Evolutionary conservation across 768 basidiomycete species (phyloP), one percentile per base, ranked within the genome.

Genomic region (Termitomyces sp.): DNA sequence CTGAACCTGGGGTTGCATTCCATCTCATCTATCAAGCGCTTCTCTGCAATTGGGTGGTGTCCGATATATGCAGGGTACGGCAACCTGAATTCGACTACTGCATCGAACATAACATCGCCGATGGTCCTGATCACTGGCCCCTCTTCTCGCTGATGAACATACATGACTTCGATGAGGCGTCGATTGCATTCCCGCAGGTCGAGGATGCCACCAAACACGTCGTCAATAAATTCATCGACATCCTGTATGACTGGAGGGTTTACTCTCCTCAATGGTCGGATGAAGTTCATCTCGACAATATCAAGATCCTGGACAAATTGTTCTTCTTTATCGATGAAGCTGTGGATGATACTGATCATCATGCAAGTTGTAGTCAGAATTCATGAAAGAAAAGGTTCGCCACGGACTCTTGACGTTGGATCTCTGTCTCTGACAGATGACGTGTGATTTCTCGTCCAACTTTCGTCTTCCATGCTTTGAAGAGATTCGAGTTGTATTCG

Each of bases 221-320:
- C 89, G 48, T 92, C 90, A 54, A 97, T 88, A 72, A 98, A 96
- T 38, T 89, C 85, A 36, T 92, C 89, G 7, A 96, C 79, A 28
- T 81, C 69, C 74, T 5, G 80, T 75, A 84, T 75, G 22, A 81
- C 71, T 61, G 77, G 71, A 69, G 80, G 81, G 45, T 78, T 70
- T 6, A 79, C 76, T 32, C 62, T 66, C 22, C 81, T 78, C 18
- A 89, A 73, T 3, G 83, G 84, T 35, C 80, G 77, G 59, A 80
- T 77, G 57, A 81, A 79, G 45, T 90, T 87, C 16, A 82, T 78
- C 69, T 96, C 92, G 48, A 97, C 84, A 1, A 87, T 80, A 61
- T 93, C 89, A 8, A 99, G 81, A 69, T 99, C 96, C 59, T 88
- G 86, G 45, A 94, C 76, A 70, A 96, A 97, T 68, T 94, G 90